A percentile compares a stretch with the other conserved stretches of the same genome.
phyloP scores from a whole-genome alignment of 116 monocot species.

The Dioscorea cayenensis region DNA sequence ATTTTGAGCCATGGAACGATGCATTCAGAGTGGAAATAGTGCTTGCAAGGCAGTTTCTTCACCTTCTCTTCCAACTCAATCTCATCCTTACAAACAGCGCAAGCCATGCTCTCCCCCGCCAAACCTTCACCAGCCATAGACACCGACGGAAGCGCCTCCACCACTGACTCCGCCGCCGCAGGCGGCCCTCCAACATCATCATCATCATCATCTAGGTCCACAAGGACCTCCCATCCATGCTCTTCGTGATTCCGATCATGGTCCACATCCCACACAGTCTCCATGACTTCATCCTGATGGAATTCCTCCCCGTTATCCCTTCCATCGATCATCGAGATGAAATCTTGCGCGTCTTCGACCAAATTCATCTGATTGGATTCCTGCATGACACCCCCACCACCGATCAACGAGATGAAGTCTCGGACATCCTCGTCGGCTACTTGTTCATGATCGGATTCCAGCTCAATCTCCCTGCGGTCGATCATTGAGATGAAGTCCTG shows the following conservation, averaged over 20 bases:
- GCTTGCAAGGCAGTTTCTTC: constrained; percentile 60
- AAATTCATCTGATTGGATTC: background rate
- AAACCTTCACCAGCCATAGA: constrained; percentile 22
- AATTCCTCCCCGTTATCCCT: background rate
- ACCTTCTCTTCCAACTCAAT: constrained; percentile 28
- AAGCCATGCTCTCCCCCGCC: constrained; percentile 7
- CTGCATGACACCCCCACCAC: background rate
- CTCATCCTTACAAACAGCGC: constrained; percentile 75
- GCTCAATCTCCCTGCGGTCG: background rate
- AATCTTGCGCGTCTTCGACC: too few relatives aligned
- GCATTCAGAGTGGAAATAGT: constrained; percentile 58
- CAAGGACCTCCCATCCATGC: constrained; percentile 12
- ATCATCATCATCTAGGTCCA: constrained; percentile 26
- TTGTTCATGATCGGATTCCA: background rate
- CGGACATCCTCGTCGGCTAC: too few relatives aligned
- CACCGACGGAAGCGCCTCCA: constrained; percentile 35
- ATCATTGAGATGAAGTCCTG: background rate
- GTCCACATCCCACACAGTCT: constrained; percentile 5
- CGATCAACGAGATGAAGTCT: too few relatives aligned
- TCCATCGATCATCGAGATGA: background rate
- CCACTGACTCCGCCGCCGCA: constrained; percentile 46
- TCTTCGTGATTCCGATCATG: constrained; percentile 62
- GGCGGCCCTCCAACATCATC: constrained; percentile 42
- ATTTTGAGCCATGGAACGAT: constrained; percentile 68
- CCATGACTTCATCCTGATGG: too few relatives aligned